Conservation (phyloP, 2,329 filamentous ascomycete species). For the Apiospora kogelbergensis region DNA sequence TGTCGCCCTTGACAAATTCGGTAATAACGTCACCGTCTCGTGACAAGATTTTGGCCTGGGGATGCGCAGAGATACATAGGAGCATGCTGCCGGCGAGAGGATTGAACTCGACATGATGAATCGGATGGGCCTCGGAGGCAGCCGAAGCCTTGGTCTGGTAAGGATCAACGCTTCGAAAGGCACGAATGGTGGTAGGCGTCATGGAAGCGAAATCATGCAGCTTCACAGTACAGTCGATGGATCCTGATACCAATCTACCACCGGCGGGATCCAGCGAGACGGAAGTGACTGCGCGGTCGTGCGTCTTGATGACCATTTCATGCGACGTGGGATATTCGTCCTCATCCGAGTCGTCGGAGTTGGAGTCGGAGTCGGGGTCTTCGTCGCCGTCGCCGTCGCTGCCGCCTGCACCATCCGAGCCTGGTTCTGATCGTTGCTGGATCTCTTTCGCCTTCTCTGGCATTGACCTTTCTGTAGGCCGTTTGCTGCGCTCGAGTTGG, state of each 20-base stretch:
- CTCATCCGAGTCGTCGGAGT: slow-evolving; percentile 69
- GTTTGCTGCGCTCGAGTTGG: slow-evolving; percentile 78
- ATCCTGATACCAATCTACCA: slow-evolving; percentile 83
- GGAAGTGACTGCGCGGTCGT: slow-evolving; percentile 83
- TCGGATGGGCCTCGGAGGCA: slow-evolving; percentile 79
- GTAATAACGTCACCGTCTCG: slow-evolving; percentile 83
- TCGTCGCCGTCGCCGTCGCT: slow-evolving; percentile 36
- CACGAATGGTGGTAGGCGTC: slow-evolving; percentile 90
- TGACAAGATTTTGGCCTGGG: slow-evolving; percentile 85
- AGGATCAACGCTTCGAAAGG: slow-evolving; percentile 90
- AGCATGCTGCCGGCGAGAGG: slow-evolving; percentile 77
- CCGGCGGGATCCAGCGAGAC: slow-evolving; percentile 84
- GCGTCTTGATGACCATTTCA: slow-evolving; percentile 88
- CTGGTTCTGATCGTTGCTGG: slow-evolving; percentile 24
- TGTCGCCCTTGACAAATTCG: slow-evolving; percentile 95
- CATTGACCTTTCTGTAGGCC: slow-evolving; percentile 42
- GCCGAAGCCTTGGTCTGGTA: slow-evolving; percentile 71
- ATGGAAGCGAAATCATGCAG: slow-evolving; percentile 94
- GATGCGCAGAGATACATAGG: slow-evolving; percentile 83
- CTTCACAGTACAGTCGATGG: slow-evolving; percentile 87
- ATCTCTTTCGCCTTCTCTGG: slow-evolving; percentile 26
- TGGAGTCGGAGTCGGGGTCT: slow-evolving; percentile 49
- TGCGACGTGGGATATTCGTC: slow-evolving; percentile 93
- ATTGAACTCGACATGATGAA: slow-evolving; percentile 86
- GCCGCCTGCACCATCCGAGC: slow-evolving; percentile 30